phyloP scores from a whole-genome alignment of 2,329 filamentous ascomycete genomes.

The Colletotrichum sp. region DNA sequence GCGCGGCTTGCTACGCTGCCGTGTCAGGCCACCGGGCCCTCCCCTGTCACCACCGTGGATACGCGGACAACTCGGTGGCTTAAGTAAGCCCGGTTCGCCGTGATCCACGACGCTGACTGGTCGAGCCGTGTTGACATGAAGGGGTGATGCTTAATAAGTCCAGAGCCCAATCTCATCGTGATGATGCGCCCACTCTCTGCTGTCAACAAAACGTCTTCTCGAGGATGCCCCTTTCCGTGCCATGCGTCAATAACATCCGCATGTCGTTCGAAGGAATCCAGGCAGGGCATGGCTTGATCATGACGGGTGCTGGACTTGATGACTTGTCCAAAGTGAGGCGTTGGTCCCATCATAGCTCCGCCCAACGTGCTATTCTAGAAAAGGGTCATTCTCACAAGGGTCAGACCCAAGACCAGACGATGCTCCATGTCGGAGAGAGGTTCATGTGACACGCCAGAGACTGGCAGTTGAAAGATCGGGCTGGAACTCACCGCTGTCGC shows the following conservation, averaged over 20 bases:
- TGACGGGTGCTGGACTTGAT: neutral
- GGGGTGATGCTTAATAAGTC: neutral
- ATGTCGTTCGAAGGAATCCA: neutral
- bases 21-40: conserved; percentile 13
- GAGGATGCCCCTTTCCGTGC: neutral
- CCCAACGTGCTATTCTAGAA: neutral
- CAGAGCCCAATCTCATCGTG: neutral
- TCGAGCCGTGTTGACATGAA: neutral
- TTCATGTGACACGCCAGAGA: conserved; percentile 8
- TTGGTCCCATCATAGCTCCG: conserved; percentile 1
- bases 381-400: neutral
- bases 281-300: neutral
- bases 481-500: neutral
- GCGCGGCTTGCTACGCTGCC: conserved; percentile 19
- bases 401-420: conserved; percentile 8
- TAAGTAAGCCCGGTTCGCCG: conserved; percentile 5
- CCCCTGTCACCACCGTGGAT: conserved; percentile 8
- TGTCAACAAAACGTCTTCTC: neutral
- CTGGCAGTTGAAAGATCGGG: neutral
- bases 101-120: neutral
- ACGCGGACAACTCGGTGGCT: conserved; percentile 12
- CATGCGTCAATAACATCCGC: neutral
- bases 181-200: neutral
- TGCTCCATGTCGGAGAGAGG: neutral
- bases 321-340: neutral